phyloP scores from a whole-genome alignment of 225 moss, liverwort and hornwort species.

The Anthoceros angustus region DNA sequence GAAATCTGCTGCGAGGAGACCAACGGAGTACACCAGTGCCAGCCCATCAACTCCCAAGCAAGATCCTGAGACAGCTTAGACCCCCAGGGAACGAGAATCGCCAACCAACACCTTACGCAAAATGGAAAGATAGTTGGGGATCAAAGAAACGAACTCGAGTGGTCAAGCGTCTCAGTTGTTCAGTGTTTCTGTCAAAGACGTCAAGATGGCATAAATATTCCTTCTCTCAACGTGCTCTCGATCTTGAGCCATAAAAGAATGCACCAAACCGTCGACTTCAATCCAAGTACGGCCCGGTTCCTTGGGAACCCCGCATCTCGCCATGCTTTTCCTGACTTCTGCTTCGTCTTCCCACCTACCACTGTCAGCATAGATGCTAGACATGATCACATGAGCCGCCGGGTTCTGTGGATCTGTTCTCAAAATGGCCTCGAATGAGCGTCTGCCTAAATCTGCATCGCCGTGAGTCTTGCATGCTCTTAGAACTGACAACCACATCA shows the following conservation, averaged over 20 bases:
- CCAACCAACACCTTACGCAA: too few relatives aligned
- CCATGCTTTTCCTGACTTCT: constrained; percentile 8
- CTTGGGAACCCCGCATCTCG: constrained; percentile 5
- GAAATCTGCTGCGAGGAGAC: too few relatives aligned
- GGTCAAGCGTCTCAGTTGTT: too few relatives aligned
- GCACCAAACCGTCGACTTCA: constrained; percentile 7
- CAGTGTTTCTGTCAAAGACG: not conserved
- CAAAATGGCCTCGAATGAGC: not conserved
- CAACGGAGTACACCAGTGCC: too few relatives aligned
- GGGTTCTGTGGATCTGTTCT: not conserved
- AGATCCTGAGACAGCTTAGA: too few relatives aligned
- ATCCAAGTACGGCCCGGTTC: constrained; percentile 11
- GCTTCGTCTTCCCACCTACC: constrained; percentile 7
- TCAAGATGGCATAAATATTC: not conserved
- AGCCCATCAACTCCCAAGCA: too few relatives aligned
- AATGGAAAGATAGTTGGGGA: too few relatives aligned
- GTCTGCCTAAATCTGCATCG: not conserved
- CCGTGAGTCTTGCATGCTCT: not conserved
- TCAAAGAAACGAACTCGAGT: too few relatives aligned
- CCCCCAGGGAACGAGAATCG: too few relatives aligned
- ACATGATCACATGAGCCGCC: not conserved
- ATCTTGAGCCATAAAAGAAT: constrained; percentile 8
- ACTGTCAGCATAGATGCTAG: constrained; percentile 4
- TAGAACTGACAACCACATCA: constrained; percentile 5
- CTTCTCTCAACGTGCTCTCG: constrained; percentile 4